These are phyloP conservation scores for Beta vulgaris DNA, from an alignment of 148 eudicot species.

Conservation along the genomic window DNA sequence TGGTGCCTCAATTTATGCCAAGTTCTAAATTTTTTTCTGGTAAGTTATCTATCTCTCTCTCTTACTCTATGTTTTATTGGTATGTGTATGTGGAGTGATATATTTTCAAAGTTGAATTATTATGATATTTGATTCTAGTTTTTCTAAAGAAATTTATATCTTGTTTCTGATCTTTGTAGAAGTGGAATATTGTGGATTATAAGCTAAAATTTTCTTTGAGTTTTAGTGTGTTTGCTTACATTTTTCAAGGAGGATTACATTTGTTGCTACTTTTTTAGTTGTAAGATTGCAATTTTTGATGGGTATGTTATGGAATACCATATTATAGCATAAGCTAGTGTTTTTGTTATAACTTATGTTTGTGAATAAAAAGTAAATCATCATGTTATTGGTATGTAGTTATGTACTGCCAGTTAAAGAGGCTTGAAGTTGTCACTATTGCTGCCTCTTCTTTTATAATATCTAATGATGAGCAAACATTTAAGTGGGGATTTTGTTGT, in stretches of 20 bases:
- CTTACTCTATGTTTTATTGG: background rate
- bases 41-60: constrained; percentile 16
- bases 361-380: background rate
- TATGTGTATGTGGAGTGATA: too few relatives aligned
- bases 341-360: background rate
- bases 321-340: background rate
- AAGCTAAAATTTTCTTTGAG: background rate
- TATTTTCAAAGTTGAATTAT: too few relatives aligned
- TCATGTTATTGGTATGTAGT: background rate
- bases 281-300: constrained; percentile 12
- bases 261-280: background rate
- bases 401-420: background rate
- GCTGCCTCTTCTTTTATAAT: too few relatives aligned
- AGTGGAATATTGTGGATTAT: background rate
- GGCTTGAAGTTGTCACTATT: background rate
- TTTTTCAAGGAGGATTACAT: too few relatives aligned
- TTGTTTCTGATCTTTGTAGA: background rate
- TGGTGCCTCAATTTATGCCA: constrained; percentile 17
- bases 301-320: constrained; percentile 8
- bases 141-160: background rate
- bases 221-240: background rate
- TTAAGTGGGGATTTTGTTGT: background rate
- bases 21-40: constrained; percentile 7
- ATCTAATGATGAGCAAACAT: too few relatives aligned
- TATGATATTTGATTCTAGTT: too few relatives aligned